phyloP scores from a whole-genome alignment of 129 eudicot genomes.

The Centrapalus pauciflorus region DNA sequence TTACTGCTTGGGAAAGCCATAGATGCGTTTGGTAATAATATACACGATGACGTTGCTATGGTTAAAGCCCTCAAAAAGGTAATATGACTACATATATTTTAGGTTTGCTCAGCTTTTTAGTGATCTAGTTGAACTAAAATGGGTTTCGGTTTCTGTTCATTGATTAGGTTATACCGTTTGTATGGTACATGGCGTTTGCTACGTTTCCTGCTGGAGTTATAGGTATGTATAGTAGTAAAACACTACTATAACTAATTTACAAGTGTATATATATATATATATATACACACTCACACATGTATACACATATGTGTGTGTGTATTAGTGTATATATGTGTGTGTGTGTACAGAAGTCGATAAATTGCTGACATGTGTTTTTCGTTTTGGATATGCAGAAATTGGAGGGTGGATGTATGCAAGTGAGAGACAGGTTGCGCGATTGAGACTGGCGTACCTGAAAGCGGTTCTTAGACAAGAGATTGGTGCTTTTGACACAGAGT shows the following conservation, averaged over 20 bases:
- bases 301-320: no score
- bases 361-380: no score
- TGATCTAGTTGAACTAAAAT: not conserved
- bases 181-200: conserved; percentile 89
- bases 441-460: conserved; percentile 53
- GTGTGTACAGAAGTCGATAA: not conserved
- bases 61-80: conserved; percentile 76
- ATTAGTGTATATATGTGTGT: no score
- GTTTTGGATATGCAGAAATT: conserved; percentile 53
- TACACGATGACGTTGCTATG: conserved; percentile 48
- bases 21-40: conserved; percentile 65
- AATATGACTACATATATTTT: not conserved
- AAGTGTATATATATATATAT: no score
- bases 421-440: conserved; percentile 61
- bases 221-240: no score
- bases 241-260: not conserved
- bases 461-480: conserved; percentile 73
- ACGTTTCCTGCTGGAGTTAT: conserved; percentile 84
- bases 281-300: no score
- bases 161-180: conserved; percentile 69
- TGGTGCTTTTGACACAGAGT: conserved; percentile 75
- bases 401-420: conserved; percentile 96
- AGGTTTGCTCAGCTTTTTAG: not conserved
- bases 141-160: not conserved
- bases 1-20: conserved; percentile 77